phyloP scores from a whole-genome alignment of 768 basidiomycete species.

The Paxillus rubicundulus region DNA sequence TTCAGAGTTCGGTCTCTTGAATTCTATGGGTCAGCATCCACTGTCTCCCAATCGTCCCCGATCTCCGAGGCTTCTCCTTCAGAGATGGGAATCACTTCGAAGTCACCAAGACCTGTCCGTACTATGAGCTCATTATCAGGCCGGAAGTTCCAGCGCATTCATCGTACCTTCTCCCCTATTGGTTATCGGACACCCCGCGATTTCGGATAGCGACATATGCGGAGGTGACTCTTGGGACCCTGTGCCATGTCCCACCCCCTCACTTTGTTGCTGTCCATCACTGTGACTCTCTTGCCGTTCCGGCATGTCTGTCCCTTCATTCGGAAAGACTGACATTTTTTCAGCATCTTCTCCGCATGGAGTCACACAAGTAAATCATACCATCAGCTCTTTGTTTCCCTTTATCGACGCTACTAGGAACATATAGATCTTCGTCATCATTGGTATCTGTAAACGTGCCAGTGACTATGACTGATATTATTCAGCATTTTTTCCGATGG shows the following conservation, averaged over 20 bases:
- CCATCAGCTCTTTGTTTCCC: too few species aligned
- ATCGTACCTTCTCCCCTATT: slow-evolving; percentile 15
- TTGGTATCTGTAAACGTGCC: too few species aligned
- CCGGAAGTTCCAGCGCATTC: not conserved
- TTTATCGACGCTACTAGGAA: too few species aligned
- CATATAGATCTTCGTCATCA: too few species aligned
- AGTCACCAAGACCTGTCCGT: slow-evolving; percentile 11
- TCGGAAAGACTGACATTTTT: not conserved
- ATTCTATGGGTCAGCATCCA: slow-evolving; percentile 14
- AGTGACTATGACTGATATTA: too few species aligned
- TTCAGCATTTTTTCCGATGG: too few species aligned
- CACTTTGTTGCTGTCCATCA: not conserved
- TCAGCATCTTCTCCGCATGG: too few species aligned
- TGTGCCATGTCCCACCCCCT: not conserved
- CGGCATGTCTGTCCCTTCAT: not conserved
- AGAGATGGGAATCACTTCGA: slow-evolving; percentile 21
- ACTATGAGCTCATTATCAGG: not conserved
- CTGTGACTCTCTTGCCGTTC: not conserved
- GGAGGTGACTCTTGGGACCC: not conserved
- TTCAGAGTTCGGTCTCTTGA: slow-evolving; percentile 23
- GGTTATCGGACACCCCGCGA: not conserved
- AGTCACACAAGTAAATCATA: too few species aligned
- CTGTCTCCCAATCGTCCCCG: slow-evolving; percentile 13
- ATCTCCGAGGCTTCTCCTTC: slow-evolving; percentile 7
- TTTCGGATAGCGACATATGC: not conserved